phyloP scores from a whole-genome alignment of 148 eudicot species.

The Diospyros lotus region DNA sequence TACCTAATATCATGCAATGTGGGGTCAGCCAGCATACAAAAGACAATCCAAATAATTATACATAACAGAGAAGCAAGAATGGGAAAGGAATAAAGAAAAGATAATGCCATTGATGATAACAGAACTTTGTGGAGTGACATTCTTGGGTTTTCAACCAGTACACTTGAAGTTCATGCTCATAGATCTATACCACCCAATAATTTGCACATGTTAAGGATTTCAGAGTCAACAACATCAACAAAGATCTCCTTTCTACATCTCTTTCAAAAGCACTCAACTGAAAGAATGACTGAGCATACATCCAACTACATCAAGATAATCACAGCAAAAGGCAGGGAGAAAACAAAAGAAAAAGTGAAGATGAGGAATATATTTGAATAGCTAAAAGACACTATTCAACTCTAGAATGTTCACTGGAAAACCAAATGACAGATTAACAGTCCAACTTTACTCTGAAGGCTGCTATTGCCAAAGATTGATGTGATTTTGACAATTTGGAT shows the following conservation, averaged over 20 bases:
- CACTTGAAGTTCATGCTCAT: conserved; percentile 7
- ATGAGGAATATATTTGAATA: not conserved
- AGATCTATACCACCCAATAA: conserved; percentile 1
- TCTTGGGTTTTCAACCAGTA: not conserved
- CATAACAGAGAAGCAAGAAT: not conserved
- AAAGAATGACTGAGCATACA: not conserved
- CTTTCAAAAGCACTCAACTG: conserved; percentile 7
- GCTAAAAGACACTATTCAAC: too few relatives aligned
- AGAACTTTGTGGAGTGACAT: not conserved
- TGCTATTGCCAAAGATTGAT: not conserved
- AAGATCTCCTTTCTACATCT: not conserved
- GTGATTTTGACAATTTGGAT: not conserved
- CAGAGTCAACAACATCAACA: not conserved
- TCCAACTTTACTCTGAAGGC: not conserved
- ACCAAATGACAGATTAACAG: not conserved
- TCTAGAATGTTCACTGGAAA: not conserved
- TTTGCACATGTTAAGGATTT: not conserved
- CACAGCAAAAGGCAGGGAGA: not conserved
- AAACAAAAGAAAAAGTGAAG: not conserved
- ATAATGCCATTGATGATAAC: not conserved
- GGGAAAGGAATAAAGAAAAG: not conserved
- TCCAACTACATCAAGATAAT: conserved; percentile 6
- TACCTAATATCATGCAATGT: conserved; percentile 32
- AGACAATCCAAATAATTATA: not conserved
- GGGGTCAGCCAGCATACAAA: conserved; percentile 8